Evolutionary conservation across 2,329 filamentous ascomycete species (phyloP), one percentile per base, ranked within the genome.

Genomic region (Amauroascus niger): DNA sequence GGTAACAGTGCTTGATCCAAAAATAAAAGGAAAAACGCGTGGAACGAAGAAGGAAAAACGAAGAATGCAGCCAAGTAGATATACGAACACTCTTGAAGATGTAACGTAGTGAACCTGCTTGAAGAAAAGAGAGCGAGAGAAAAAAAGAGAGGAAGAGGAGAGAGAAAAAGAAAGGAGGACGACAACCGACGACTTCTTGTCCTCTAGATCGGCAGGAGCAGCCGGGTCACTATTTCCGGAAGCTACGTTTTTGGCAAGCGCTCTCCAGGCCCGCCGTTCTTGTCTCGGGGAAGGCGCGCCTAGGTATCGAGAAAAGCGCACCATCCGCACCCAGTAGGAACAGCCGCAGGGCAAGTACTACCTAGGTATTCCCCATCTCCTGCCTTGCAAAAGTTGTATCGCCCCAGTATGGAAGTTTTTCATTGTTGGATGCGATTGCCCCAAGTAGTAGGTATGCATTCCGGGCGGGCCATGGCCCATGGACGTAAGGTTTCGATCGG

Each of bases 1-100:
- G 16, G 6, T 8, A 20, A 30, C 24, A 41, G 22, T 28, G 33
- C 14, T 5, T 13, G 22, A 18, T 53, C 24, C 30, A 24, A 45
- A 33, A 47, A 33, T n/a, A n/a, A 44, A 13, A 41, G 35, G 18
- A 30, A 24, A 24, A 22, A 35, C 24, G 8, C 1, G 18, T 18
- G 5, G 16, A 40, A n/a, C 4, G 26, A 30, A 30, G 26, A 9
- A 40, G 18, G 37, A 40, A 40, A n/a, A 40, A n/a, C 32, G 22
- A 46, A 16, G 24, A 28, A 45, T 14, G 41, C 22, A 6, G 24
- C 6, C 41, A 41, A 41, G 39, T 41, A 32, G 43, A 32, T 32
- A 46, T 28, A 30, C 43, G 18, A 46, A 41, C 39, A 7, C 39
- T 41, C n/a, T 41, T 41, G 39, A 41, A 41, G 46, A 49, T 49